Conservation (phyloP, 2,329 filamentous ascomycete species). For the Claviceps purpurea region DNA sequence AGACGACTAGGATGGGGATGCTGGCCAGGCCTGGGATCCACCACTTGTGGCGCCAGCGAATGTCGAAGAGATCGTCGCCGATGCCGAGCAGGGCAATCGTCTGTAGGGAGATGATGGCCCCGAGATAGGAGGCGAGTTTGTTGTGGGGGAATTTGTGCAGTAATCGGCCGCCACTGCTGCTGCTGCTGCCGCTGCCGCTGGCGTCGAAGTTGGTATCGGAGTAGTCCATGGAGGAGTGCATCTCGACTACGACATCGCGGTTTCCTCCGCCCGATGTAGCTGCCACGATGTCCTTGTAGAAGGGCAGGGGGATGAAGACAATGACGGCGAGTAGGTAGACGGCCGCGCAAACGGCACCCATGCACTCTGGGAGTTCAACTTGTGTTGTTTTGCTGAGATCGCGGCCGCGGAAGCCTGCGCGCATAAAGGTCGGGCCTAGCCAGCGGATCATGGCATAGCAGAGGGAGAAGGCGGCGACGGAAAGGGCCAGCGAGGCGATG, state of each 20-base stretch:
- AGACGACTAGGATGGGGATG: constrained; percentile 87
- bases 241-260: constrained; percentile 69
- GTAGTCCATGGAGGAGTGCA: constrained; percentile 23
- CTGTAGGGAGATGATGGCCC: constrained; percentile 85
- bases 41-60: constrained; percentile 97
- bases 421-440: constrained; percentile 83
- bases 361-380: constrained; percentile 80
- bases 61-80: constrained; percentile 93
- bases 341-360: constrained; percentile 86
- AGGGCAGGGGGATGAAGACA: constrained; percentile 88
- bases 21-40: constrained; percentile 91
- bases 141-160: constrained; percentile 87
- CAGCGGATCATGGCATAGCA: constrained; percentile 82
- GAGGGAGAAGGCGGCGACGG: constrained; percentile 67
- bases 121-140: constrained; percentile 93
- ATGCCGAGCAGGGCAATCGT: constrained; percentile 83
- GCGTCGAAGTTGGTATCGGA: not conserved
- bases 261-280: constrained; percentile 91
- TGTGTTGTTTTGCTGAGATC: constrained; percentile 64
- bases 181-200: constrained; percentile 21
- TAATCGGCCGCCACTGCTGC: constrained; percentile 46
- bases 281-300: constrained; percentile 95
- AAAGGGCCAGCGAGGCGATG: constrained; percentile 76
- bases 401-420: constrained; percentile 74
- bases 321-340: constrained; percentile 86